A percentile compares a stretch with the other conserved stretches of the same genome.
These are phyloP conservation scores for Neurospora africana DNA, from an alignment of 495 filamentous ascomycete genomes.

Conservation along the genomic window DNA sequence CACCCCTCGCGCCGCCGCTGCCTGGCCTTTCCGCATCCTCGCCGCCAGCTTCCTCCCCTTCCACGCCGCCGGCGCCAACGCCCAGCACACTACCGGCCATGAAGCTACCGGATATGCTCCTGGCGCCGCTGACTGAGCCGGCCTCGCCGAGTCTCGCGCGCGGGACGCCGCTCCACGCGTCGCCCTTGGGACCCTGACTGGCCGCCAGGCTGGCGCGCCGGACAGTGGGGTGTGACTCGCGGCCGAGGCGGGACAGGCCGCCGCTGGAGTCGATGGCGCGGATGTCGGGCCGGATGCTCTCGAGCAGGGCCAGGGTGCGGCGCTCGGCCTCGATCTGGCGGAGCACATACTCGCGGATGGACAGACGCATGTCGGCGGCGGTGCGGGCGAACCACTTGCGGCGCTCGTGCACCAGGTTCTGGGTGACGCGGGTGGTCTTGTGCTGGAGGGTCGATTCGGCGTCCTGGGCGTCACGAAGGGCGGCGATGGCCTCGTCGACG, in stretches of 20 bases:
- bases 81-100: slow-evolving; percentile 30
- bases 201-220: slow-evolving; percentile 68
- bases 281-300: slow-evolving; percentile 86
- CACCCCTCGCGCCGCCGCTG: slow-evolving; percentile 44
- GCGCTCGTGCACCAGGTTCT: slow-evolving; percentile 80
- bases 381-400: slow-evolving; percentile 87
- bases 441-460: slow-evolving; percentile 68
- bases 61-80: slow-evolving; percentile 37
- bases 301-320: slow-evolving; percentile 80
- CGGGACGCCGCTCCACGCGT: slow-evolving; percentile 93
- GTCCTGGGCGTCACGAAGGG: slow-evolving; percentile 74
- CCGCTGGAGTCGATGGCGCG: slow-evolving; percentile 83
- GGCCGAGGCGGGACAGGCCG: slow-evolving; percentile 76
- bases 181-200: slow-evolving; percentile 88
- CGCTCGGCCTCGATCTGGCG: slow-evolving; percentile 95
- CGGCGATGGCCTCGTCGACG: slow-evolving; percentile 87
- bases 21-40: slow-evolving; percentile 38
- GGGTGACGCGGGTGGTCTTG: slow-evolving; percentile 78
- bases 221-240: slow-evolving; percentile 70
- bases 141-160: slow-evolving; percentile 45
- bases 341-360: slow-evolving; percentile 83
- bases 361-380: slow-evolving; percentile 62
- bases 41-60: slow-evolving; percentile 24
- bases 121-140: slow-evolving; percentile 50
- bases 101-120: slow-evolving; percentile 68